Evolutionary conservation across 768 basidiomycete species (phyloP).

Genomic region (Hydnomerulius pinastri): DNA sequence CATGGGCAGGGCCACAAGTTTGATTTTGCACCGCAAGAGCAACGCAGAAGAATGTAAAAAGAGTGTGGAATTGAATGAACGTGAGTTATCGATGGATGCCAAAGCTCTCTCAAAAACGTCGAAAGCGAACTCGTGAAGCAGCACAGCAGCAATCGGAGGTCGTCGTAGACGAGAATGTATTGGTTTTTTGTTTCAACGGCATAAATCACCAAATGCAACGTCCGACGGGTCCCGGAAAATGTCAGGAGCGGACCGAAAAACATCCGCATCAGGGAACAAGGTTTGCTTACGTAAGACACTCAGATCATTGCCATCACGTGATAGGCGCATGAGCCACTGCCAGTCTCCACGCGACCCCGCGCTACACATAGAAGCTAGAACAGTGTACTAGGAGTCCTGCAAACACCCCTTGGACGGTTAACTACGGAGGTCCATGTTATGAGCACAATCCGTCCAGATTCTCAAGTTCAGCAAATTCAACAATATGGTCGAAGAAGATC

Average conservation of each 20-base stretch:
- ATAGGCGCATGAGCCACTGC: too few relatives aligned
- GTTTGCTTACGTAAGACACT: too few relatives aligned
- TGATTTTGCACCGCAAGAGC: not conserved
- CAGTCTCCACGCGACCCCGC: too few relatives aligned
- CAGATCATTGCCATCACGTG: too few relatives aligned
- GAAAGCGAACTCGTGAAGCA: not conserved
- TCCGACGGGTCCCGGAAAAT: too few relatives aligned
- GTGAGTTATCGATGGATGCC: not conserved
- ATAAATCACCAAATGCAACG: too few relatives aligned
- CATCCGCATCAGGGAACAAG: too few relatives aligned
- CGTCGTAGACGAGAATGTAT: too few relatives aligned
- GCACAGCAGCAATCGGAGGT: constrained; percentile 6
- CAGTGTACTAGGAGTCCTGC: too few relatives aligned
- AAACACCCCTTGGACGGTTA: not conserved
- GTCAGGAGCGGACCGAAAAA: too few relatives aligned
- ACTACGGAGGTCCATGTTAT: constrained; percentile 33
- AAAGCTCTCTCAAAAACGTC: not conserved
- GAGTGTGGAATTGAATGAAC: constrained; percentile 27
- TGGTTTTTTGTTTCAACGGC: too few relatives aligned
- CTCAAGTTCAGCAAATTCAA: constrained; percentile 46
- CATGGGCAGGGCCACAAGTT: constrained; percentile 10
- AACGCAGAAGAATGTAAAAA: constrained; percentile 8
- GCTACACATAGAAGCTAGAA: too few relatives aligned
- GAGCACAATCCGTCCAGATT: constrained; percentile 63
- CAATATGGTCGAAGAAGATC: constrained; percentile 65